Conservation (phyloP, 345 rosid species). For the Noccaea bulbosa region DNA sequence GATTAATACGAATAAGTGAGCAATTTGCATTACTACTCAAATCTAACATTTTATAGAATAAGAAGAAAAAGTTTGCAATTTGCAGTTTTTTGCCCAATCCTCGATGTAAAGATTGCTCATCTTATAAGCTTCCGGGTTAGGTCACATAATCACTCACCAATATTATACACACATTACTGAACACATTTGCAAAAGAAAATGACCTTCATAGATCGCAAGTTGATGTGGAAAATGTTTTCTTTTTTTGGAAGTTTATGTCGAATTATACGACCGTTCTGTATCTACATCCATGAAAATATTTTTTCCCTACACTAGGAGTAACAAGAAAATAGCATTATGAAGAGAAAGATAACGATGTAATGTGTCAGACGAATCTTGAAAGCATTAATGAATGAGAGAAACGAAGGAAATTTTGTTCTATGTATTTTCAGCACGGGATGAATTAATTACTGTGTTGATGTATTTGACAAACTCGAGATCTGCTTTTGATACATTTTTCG, state of each 20-base stretch:
- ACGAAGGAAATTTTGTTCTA: too few species aligned
- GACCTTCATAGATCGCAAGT: slow-evolving; percentile 28
- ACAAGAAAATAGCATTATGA: too few species aligned
- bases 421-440: too few species aligned
- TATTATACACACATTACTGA: slow-evolving; percentile 19
- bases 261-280: not conserved
- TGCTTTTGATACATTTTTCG: too few species aligned
- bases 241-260: not conserved
- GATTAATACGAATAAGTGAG: slow-evolving; percentile 30
- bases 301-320: not conserved
- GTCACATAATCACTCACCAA: slow-evolving; percentile 31
- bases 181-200: not conserved
- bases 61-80: slow-evolving; percentile 23
- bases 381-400: too few species aligned
- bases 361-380: too few species aligned
- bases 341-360: too few species aligned
- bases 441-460: too few species aligned
- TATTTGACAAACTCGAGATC: too few species aligned
- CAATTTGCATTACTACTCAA: slow-evolving; percentile 35
- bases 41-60: slow-evolving; percentile 24
- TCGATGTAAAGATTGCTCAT: slow-evolving; percentile 36
- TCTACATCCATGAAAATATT: slow-evolving; percentile 2
- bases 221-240: slow-evolving; percentile 18
- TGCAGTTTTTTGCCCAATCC: slow-evolving; percentile 19
- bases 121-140: slow-evolving; percentile 29